Base-by-base conservation (phyloP, 768 basidiomycete genomes). In the Boletus vinaceobasis region DNA sequence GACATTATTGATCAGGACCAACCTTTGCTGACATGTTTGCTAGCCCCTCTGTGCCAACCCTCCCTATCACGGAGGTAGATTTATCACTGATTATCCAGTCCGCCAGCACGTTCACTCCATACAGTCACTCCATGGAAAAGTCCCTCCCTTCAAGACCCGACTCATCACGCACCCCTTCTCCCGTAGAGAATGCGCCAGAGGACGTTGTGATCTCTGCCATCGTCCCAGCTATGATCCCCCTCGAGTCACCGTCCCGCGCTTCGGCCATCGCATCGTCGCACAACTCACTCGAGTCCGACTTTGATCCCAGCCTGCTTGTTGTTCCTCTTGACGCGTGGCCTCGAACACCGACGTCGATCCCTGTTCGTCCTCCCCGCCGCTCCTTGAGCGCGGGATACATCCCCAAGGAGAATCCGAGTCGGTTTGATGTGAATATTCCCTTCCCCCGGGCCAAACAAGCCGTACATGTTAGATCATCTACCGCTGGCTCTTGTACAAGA, bases 191-290 rank as follows among this genome's bases (percentile, higher is more conserved):
- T 11, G 23, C 38, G 7, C 37, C 57, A 7, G 60, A 62, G 32
- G 53, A 52, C 2, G 17, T 55, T 17, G 52, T 53, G n/a, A 49
- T 71, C 26, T 44, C 56, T 17, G 13, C 32, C 8, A 38, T 64
- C 14, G n/a, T 37, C 36, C 52, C 57, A 7, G 36, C 45, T 2
- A 46, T 67, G 29, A 5, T 48, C 5, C 58, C 59, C 2, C 65
- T 63, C 7, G 67, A 69, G 10, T 72, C 71, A 6, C 69, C 67
- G 0, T 57, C 66, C 4, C 36, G 39, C 27, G 48, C 44, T 17
- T 59, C 67, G 4, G 50, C 53, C 10, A 55, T 69, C 26, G 56
- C 71, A 14, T 69, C 67, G 33, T 72, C 71, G 27, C 69, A 72
- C 32, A 72, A 69, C 52, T 72, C 71, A 35, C 52, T 71, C 21